Evolutionary conservation across 805 yeast genomes (phyloP), one percentile per base, ranked within the genome.

Genomic region (Wickerhamomyces strasburgensis): DNA sequence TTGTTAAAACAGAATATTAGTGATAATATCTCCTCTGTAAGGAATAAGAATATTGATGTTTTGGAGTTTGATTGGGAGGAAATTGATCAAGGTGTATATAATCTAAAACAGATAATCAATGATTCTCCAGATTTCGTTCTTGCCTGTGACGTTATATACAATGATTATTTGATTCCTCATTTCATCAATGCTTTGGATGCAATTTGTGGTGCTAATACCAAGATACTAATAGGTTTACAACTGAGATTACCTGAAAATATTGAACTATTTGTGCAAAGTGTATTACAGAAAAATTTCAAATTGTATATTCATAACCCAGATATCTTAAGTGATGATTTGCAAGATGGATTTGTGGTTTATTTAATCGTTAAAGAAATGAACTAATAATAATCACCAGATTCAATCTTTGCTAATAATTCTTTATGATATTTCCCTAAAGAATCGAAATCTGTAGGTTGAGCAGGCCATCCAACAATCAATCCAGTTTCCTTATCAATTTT

Each of bases 401-500:
- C 64, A 26, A 68, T 50, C 44, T 72, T 76, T 16, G 65, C 67
- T 14, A 64, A 47, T 41, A 89, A 59, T 43, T 76, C 70, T 49
- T 77, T 75, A 55, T 86, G 94, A 29, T 76, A 65, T 42, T 71
- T 68, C 36, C 82, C 81, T 56, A 89, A 67, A 36, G 80, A 76
- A 11, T 69, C 88, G 60, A 84, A 79, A 56, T 84, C 84, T 23
- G 90, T 84, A 39, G 70, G 75, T 51, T 79, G 75, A 14, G 88
- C 80, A n/a, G 98, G 98, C 98, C 98, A 93, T 19, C 93, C 96
- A 23, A 90, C 87, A 25, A 71, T 72, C 46, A 90, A 71, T 1
- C 98, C 98, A 14, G 89, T 68, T 28, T 72, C 71, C 2, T 61
- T 66, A 51, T 79, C 80, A 41, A 72, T 73, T 73, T 90, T 90